Evolutionary conservation across 306 rosid genomes (phyloP).

Genomic region (Begonia masoniana): DNA sequence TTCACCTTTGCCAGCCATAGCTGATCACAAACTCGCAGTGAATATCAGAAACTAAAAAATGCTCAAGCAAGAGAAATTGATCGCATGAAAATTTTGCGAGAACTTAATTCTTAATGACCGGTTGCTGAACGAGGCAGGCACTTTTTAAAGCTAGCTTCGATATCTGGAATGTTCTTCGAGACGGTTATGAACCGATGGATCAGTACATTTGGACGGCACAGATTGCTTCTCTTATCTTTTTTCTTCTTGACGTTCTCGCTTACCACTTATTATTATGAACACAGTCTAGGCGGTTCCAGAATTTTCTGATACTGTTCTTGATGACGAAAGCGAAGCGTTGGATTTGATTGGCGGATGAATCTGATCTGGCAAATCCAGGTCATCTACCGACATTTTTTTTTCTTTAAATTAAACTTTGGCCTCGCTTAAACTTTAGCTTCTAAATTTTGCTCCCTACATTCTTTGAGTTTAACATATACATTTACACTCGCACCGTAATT

Average conservation of each 20-base stretch:
- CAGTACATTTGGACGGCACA: not conserved
- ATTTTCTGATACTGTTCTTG: not conserved
- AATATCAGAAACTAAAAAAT: not conserved
- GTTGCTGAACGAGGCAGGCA: not conserved
- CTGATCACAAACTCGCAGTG: not conserved
- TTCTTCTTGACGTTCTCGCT: not conserved
- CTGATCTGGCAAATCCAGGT: too few relatives aligned
- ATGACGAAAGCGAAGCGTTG: too few relatives aligned
- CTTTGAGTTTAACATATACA: too few relatives aligned
- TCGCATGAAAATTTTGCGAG: not conserved
- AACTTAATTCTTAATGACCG: not conserved
- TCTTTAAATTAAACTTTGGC: too few relatives aligned
- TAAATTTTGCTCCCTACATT: too few relatives aligned
- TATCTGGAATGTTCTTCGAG: not conserved
- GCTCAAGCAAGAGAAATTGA: not conserved
- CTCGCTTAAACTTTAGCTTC: too few relatives aligned
- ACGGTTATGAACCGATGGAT: not conserved
- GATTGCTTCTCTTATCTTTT: not conserved
- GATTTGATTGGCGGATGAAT: too few relatives aligned
- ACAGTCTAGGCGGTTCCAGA: constrained; percentile 1
- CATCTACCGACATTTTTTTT: too few relatives aligned
- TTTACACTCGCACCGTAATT: too few relatives aligned
- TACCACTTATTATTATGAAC: not conserved
- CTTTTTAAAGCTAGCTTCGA: not conserved
- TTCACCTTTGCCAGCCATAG: constrained; percentile 26